Conservation (phyloP, 148 eudicot genomes). For the Rhododendron kiyosumense region DNA sequence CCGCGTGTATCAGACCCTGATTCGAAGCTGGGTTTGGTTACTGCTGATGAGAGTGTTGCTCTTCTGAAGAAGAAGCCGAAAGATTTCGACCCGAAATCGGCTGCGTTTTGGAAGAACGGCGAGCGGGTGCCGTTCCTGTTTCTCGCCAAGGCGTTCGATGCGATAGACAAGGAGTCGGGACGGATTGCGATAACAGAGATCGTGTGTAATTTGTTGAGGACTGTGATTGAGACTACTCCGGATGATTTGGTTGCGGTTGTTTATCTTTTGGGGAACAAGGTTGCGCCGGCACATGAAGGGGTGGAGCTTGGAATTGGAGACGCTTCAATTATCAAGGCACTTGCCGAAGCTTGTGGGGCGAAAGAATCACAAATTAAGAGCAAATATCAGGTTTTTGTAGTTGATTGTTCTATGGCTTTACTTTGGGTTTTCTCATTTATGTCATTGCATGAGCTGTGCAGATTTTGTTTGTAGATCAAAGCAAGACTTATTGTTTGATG, state of each 20-base stretch:
- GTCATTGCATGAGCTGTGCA: neutral
- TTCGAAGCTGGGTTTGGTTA: constrained; percentile 19
- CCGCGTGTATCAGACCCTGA: constrained; percentile 2
- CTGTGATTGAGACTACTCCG: constrained; percentile 64
- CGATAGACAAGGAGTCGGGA: constrained; percentile 63
- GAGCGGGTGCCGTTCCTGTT: constrained; percentile 77
- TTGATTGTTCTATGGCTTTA: neutral
- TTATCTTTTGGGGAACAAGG: constrained; percentile 74
- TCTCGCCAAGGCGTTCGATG: constrained; percentile 65
- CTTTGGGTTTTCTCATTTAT: neutral
- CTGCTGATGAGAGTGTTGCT: constrained; percentile 46
- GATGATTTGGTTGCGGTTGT: constrained; percentile 70
- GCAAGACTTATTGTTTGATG: neutral
- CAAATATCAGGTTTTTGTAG: constrained; percentile 43
- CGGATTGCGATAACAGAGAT: constrained; percentile 76
- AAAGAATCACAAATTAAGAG: constrained; percentile 55
- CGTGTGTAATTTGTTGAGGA: constrained; percentile 83
- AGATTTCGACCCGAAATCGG: constrained; percentile 49
- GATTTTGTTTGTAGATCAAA: neutral
- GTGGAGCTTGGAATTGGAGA: constrained; percentile 94
- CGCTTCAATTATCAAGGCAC: constrained; percentile 72
- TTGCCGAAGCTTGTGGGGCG: constrained; percentile 80
- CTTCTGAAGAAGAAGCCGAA: constrained; percentile 64
- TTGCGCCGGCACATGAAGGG: constrained; percentile 85
- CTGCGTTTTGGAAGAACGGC: constrained; percentile 74